These are phyloP conservation scores for Trametes cingulata DNA, from an alignment of 768 basidiomycete genomes.

Conservation along the genomic window DNA sequence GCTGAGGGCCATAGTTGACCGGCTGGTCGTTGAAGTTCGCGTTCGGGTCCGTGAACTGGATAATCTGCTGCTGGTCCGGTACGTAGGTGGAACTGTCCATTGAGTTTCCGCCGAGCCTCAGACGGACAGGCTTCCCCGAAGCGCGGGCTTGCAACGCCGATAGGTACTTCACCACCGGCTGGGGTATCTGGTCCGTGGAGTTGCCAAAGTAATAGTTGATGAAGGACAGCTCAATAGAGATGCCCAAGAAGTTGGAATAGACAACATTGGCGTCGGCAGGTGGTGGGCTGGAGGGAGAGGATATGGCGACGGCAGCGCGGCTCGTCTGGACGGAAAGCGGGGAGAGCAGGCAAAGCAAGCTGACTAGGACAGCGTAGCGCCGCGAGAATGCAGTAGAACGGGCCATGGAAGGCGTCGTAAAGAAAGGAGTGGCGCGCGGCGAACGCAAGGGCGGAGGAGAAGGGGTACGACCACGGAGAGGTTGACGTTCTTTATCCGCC, in stretches of 20 bases:
- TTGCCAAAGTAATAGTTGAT: conserved; percentile 60
- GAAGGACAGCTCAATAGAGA: conserved; percentile 65
- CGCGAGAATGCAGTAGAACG: not conserved
- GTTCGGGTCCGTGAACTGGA: conserved; percentile 37
- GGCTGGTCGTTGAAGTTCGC: conserved; percentile 48
- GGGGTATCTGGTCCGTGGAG: conserved; percentile 50
- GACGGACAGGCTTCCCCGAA: conserved; percentile 40
- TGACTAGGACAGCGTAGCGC: not conserved
- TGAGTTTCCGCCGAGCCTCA: conserved; percentile 53
- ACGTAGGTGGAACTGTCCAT: conserved; percentile 47
- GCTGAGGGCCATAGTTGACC: conserved; percentile 46
- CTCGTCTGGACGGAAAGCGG: conserved; percentile 3
- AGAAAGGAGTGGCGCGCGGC: conserved; percentile 16
- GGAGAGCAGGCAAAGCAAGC: conserved; percentile 4
- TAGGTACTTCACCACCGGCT: conserved; percentile 60
- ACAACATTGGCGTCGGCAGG: conserved; percentile 40
- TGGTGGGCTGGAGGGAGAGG: conserved; percentile 33
- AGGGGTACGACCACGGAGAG: conserved; percentile 6
- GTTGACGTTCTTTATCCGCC: not conserved
- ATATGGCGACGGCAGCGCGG: conserved; percentile 21
- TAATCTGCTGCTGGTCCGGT: conserved; percentile 42
- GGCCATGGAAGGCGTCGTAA: conserved; percentile 6
- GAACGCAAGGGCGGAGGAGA: conserved; percentile 1
- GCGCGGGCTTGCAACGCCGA: conserved; percentile 51
- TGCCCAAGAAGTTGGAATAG: conserved; percentile 59